phyloP scores from a whole-genome alignment of 805 yeast genomes.

The Cyberlindnera amylophila region DNA sequence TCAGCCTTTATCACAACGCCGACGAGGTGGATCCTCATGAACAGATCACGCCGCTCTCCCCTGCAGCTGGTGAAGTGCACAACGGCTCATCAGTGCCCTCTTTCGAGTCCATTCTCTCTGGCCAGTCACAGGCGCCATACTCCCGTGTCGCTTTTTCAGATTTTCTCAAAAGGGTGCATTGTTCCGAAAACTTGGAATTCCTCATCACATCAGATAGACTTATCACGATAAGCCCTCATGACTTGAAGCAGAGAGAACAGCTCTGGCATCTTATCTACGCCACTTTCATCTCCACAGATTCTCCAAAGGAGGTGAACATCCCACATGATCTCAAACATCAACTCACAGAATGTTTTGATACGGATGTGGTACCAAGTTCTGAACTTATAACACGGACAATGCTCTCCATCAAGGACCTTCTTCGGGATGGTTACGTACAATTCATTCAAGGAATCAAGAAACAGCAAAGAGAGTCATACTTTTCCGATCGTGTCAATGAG shows the following conservation, averaged over 20 bases:
- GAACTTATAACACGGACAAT: constrained; percentile 22
- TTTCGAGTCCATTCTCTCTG: constrained; percentile 22
- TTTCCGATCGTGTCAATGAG: constrained; percentile 12
- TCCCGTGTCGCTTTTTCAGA: constrained; percentile 26
- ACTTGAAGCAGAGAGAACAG: constrained; percentile 7
- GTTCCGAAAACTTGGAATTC: constrained; percentile 28
- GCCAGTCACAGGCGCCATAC: constrained; percentile 24
- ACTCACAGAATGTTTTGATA: constrained; percentile 9
- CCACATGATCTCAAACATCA: constrained; percentile 24
- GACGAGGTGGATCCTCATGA: constrained; percentile 2
- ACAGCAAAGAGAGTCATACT: constrained; percentile 6
- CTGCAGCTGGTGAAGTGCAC: constrained; percentile 13
- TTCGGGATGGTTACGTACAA: constrained; percentile 26
- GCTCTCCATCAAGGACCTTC: constrained; percentile 20
- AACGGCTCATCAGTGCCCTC: constrained; percentile 17
- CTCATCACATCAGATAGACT: constrained; percentile 21
- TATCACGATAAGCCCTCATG: constrained; percentile 9
- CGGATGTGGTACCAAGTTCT: constrained; percentile 14
- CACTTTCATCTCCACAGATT: constrained; percentile 38
- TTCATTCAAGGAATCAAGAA: constrained; percentile 19
- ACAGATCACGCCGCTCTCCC: constrained; percentile 17
- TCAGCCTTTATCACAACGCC: neutral
- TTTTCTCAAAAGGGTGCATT: constrained; percentile 23
- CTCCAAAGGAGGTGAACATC: constrained; percentile 34
- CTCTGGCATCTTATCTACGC: constrained; percentile 29